Base-by-base conservation (phyloP, 768 basidiomycete genomes). In the Gymnopilus dilepis region DNA sequence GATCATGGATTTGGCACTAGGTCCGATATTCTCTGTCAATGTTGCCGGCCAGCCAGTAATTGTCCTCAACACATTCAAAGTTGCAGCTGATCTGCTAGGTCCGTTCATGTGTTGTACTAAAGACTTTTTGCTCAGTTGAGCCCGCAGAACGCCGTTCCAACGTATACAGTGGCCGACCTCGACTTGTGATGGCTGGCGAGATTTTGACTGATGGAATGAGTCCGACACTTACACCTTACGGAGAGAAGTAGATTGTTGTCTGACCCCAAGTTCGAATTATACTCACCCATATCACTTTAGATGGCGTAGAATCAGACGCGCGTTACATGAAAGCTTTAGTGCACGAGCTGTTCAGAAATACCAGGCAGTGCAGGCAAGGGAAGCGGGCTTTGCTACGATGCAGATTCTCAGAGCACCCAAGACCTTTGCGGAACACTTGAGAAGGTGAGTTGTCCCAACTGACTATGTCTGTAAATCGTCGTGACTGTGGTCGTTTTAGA, bases 1-100 rank as follows among this genome's bases (percentile, higher is more conserved):
- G 82, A 84, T 0, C 85, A 89, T 40, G 84, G 86, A 17, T 31
- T 62, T 72, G 88, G 17, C 78, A 87, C 9, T 5, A 54, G 88
- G 89, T 62, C 81, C 84, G 2, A 40, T 63, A 19, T 48, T 47
- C 1, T 81, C 91, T 26, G 74, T 91, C 22, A 86, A 90, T 72
- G 64, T 91, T 43, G 86, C 84, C 69, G 82, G 82, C 22, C 34
- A 52, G 6, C 37, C 22, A 8, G 40, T 59, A 8, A 33, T 51
- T 11, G 38, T 59, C 9, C 38, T 59, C n/a, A 59, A 42, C 30
- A 59, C 50, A 11, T 52, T 38, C 28, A 52, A 59, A 26, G 40
- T 34, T 19, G 48, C 50, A 3, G 12, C 5, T 26, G 58, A 59
- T 15, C 38, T 59, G 3, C 22, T 59, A 2, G 58, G 58, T 52